phyloP scores from a whole-genome alignment of 2,329 filamentous ascomycete species.

The Exophiala lecanii-corni region DNA sequence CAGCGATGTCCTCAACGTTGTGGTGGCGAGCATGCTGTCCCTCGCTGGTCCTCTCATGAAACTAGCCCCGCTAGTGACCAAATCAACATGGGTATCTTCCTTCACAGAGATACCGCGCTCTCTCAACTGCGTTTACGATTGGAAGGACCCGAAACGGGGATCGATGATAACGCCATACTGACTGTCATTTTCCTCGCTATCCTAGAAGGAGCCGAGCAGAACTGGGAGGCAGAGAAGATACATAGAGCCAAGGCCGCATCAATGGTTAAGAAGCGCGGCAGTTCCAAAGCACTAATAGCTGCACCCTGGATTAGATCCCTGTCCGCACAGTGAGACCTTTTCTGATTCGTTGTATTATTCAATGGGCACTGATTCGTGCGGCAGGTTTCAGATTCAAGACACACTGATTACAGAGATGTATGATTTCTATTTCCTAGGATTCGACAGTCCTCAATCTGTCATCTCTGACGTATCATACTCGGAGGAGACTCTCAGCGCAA shows the following conservation, averaged over 20 bases:
- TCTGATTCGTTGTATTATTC: neutral
- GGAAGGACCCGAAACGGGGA: neutral
- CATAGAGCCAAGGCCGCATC: neutral
- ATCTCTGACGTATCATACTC: neutral
- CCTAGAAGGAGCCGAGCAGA: neutral
- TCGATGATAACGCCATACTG: slow-evolving; percentile 1
- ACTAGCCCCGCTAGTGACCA: neutral
- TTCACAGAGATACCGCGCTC: neutral
- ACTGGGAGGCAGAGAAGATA: neutral
- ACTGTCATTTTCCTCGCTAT: neutral
- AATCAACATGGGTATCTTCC: neutral
- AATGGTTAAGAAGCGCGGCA: neutral
- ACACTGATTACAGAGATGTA: neutral
- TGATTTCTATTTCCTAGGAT: neutral
- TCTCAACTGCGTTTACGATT: neutral
- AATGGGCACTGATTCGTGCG: neutral
- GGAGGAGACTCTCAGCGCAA: neutral
- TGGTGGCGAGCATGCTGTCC: neutral
- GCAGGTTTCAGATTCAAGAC: neutral
- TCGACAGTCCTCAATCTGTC: neutral
- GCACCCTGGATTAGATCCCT: neutral
- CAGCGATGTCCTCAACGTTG: neutral
- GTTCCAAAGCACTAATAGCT: neutral
- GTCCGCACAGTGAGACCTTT: neutral
- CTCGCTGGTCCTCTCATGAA: neutral